These are phyloP conservation scores for Penicillium canescens DNA, from an alignment of 495 filamentous ascomycete species.

Conservation along the genomic window DNA sequence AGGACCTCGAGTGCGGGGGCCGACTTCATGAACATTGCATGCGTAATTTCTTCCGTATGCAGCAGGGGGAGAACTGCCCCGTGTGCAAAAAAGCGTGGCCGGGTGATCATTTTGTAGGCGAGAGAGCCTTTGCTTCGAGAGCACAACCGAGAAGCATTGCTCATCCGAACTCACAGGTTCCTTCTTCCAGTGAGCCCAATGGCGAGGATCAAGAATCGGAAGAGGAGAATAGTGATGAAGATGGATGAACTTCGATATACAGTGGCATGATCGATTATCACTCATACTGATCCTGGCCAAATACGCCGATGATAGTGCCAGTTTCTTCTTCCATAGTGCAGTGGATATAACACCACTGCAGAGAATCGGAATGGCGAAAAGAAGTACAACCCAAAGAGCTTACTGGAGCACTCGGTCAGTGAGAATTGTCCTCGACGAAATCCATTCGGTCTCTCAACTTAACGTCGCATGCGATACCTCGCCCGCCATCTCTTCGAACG, in stretches of 20 bases:
- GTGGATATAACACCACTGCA: too few relatives aligned
- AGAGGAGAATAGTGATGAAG: slow-evolving; percentile 6
- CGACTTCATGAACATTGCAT: slow-evolving; percentile 80
- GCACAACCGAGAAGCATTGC: slow-evolving; percentile 29
- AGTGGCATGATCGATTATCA: background rate
- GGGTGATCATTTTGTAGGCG: slow-evolving; percentile 76
- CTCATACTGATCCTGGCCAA: background rate
- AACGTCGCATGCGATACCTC: background rate
- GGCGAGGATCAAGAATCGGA: background rate
- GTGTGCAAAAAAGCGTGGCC: slow-evolving; percentile 71
- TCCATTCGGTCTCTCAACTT: background rate
- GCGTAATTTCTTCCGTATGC: slow-evolving; percentile 68
- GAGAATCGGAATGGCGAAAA: too few relatives aligned
- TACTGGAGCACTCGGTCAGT: background rate
- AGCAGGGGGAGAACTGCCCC: slow-evolving; percentile 66
- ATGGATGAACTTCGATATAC: background rate
- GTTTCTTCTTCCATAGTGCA: background rate
- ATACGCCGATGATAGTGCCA: background rate
- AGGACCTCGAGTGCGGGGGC: slow-evolving; percentile 61
- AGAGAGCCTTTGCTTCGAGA: slow-evolving; percentile 60
- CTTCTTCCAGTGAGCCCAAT: slow-evolving; percentile 10
- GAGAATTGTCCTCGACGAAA: background rate
- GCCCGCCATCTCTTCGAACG: too few relatives aligned
- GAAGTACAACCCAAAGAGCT: too few relatives aligned
- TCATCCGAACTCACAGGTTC: slow-evolving; percentile 10